Base-by-base conservation (phyloP, 306 rosid species). In the Cucumis melo region DNA sequence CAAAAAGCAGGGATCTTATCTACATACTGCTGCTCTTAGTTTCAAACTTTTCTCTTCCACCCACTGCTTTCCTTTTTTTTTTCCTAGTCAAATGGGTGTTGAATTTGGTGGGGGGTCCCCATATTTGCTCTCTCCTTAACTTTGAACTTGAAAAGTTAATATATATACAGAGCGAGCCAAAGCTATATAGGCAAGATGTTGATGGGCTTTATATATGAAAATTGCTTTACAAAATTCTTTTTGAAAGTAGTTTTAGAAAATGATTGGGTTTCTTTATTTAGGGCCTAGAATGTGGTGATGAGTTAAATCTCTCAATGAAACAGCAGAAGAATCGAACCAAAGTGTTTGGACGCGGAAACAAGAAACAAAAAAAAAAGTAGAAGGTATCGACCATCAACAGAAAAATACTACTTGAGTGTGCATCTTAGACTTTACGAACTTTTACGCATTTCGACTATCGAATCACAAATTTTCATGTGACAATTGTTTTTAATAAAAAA, bases 1-100 rank as follows among this genome's bases (percentile, higher is more conserved):
- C 55, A 39, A 67, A 20, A 67, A 41, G 74, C 42, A 67, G n/a
- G 74, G 74, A 67, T 67, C 74, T 67, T 68, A 68, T 68, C 74
- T 68, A 42, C 73, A 65, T n/a, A 39, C 73, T 65, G 29, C 50
- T 38, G 16, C 5, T 38, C 6, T 64, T 38, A 66, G 17, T 20
- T 41, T 19, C 73, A 66, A 66, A 27, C 29, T 66, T 39, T 66
- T 8, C 24, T 66, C 17, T n/a, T 10, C 27, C 32, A 39, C 34
- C 36, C 74, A 68, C 74, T 42, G 16, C n/a, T 13, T 66, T 5
- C 39, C 24, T 10, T 24, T 44, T 27, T 27, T 27, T 27, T 27
- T 3, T 38, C 9, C 27, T 66, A 66, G 73, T 66, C 73, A 66
- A 39, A n/a, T 66, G 73, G 54, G 42, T 8, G 73, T 19, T 66